phyloP scores from a whole-genome alignment of 257 asterid species.

The Vinca minor region DNA sequence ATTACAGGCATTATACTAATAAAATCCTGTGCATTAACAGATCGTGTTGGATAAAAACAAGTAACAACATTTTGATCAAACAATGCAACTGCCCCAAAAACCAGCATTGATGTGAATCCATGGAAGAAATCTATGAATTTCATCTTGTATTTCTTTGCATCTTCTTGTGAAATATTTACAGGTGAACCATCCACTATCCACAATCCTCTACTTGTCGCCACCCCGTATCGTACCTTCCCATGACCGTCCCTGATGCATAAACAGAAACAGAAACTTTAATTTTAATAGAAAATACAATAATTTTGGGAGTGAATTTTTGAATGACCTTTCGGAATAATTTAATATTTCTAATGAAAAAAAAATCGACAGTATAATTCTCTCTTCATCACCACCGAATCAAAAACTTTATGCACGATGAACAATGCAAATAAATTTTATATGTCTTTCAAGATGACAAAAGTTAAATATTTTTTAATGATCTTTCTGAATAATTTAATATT shows the following conservation, averaged over 20 bases:
- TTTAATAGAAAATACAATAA: too few relatives aligned
- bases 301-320: too few relatives aligned
- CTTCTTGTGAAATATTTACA: slow-evolving; percentile 25
- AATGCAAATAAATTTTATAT: too few relatives aligned
- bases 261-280: too few relatives aligned
- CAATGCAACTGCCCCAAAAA: slow-evolving; percentile 62
- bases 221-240: slow-evolving; percentile 75
- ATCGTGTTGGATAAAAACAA: slow-evolving; percentile 60
- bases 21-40: slow-evolving; percentile 45
- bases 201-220: slow-evolving; percentile 63
- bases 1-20: slow-evolving; percentile 50
- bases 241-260: slow-evolving; percentile 52
- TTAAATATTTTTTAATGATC: too few relatives aligned
- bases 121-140: slow-evolving; percentile 54
- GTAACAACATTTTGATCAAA: slow-evolving; percentile 56
- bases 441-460: too few relatives aligned
- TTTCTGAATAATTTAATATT: too few relatives aligned
- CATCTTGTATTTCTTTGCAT: slow-evolving; percentile 36
- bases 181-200: slow-evolving; percentile 52
- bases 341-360: too few relatives aligned
- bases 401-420: too few relatives aligned
- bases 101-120: slow-evolving; percentile 46
- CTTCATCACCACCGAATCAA: too few relatives aligned
- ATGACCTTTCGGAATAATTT: too few relatives aligned
- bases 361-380: too few relatives aligned